These are phyloP conservation scores for Pseudogymnoascus sp. DNA, from an alignment of 2,329 filamentous ascomycete genomes.

Conservation along the genomic window DNA sequence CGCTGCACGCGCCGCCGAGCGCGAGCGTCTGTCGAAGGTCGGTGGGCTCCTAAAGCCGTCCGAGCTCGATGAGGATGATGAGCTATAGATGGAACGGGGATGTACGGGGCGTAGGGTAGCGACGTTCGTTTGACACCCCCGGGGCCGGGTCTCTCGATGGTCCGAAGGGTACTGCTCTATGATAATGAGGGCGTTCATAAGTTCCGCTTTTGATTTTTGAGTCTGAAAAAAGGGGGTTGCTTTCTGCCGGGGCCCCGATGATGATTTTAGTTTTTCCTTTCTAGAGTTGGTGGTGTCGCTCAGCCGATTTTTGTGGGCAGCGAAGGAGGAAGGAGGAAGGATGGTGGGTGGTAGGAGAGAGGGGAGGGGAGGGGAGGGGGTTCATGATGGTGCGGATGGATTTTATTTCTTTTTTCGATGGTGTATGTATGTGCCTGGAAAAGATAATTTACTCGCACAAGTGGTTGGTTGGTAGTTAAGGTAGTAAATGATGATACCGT, in stretches of 20 bases:
- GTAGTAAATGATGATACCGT: conserved; percentile 3
- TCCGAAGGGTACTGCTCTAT: not conserved
- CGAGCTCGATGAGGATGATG: conserved; percentile 82
- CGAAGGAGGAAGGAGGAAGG: not conserved
- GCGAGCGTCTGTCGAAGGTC: conserved; percentile 88
- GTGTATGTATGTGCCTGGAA: conserved; percentile 1
- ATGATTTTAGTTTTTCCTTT: not conserved
- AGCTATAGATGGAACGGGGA: conserved; percentile 69
- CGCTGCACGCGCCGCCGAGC: conserved; percentile 78
- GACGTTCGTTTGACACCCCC: not conserved
- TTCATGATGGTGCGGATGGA: not conserved
- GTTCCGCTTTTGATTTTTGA: conserved; percentile 1
- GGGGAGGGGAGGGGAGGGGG: not conserved
- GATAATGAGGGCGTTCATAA: conserved; percentile 6
- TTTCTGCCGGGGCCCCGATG: not conserved
- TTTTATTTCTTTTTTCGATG: not conserved
- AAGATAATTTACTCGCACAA: not conserved
- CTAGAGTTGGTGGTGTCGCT: not conserved
- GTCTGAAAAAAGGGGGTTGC: conserved; percentile 1
- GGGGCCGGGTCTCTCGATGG: not conserved
- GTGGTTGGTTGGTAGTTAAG: not conserved
- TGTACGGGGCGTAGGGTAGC: not conserved
- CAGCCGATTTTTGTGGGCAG: not conserved
- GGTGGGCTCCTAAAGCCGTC: conserved; percentile 93
- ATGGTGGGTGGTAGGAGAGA: not conserved